A percentile compares a stretch with the other conserved stretches of the same genome.
Conservation (phyloP, 306 rosid genomes). For the Quillaja saponaria region DNA sequence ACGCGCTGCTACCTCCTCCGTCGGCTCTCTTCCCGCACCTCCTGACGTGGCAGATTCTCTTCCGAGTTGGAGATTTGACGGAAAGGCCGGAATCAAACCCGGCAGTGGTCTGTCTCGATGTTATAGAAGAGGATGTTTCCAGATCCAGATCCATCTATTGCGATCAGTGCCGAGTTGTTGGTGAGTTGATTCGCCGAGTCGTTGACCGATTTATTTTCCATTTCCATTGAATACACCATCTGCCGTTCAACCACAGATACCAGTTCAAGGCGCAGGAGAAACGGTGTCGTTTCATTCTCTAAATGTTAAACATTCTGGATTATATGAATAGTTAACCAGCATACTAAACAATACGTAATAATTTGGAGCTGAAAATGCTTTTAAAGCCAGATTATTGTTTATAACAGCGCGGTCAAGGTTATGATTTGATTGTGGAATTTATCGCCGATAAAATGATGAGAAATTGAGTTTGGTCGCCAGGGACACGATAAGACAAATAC, state of each 20-base stretch:
- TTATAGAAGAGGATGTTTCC: conserved; percentile 91
- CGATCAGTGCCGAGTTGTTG: conserved; percentile 97
- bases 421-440: neutral
- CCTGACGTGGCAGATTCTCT: conserved; percentile 83
- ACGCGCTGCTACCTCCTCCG: conserved; percentile 84
- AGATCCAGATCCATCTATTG: conserved; percentile 86
- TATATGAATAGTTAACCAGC: no score
- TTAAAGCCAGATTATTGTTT: no score
- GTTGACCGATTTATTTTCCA: conserved; percentile 23
- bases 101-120: conserved; percentile 62
- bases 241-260: no score
- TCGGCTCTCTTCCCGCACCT: conserved; percentile 80
- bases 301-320: no score
- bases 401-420: neutral
- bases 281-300: no score
- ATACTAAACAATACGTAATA: no score
- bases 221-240: no score
- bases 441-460: conserved; percentile 27
- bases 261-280: no score
- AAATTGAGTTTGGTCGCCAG: conserved; percentile 8
- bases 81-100: conserved; percentile 44
- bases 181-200: conserved; percentile 67
- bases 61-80: conserved; percentile 61
- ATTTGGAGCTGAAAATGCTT: no score
- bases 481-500: neutral